phyloP scores from a whole-genome alignment of 2,329 filamentous ascomycete genomes.

The Cercospora canescens region DNA sequence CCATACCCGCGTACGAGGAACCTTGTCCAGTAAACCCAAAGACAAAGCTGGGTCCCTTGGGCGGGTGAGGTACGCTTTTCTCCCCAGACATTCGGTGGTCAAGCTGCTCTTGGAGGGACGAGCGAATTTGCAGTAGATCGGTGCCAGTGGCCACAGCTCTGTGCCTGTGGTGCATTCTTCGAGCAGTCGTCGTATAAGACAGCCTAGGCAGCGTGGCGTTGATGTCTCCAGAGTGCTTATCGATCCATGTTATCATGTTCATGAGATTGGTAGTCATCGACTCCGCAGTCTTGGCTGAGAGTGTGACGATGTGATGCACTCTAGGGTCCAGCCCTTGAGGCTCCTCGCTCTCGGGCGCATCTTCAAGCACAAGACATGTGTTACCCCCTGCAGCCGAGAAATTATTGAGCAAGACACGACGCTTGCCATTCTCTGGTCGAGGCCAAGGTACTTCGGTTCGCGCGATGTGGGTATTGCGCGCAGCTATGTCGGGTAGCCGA shows the following conservation, averaged over 20 bases:
- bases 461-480: conserved; percentile 59
- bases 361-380: conserved; percentile 65
- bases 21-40: conserved; percentile 46
- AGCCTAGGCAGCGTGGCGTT: conserved; percentile 9
- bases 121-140: conserved; percentile 1
- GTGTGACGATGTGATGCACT: conserved; percentile 55
- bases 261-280: conserved; percentile 55
- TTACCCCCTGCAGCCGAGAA: conserved; percentile 73
- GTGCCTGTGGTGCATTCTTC: conserved; percentile 27
- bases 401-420: conserved; percentile 61
- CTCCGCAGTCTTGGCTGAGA: conserved; percentile 56
- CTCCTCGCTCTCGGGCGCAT: conserved; percentile 49
- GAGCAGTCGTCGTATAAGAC: conserved; percentile 32
- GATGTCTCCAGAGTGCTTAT: not conserved
- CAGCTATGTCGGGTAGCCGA: conserved; percentile 58
- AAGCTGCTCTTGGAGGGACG: not conserved
- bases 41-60: conserved; percentile 28
- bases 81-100: not conserved
- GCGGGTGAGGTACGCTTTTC: conserved; percentile 2
- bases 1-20: conserved; percentile 29
- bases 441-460: conserved; percentile 49
- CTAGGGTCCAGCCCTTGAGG: conserved; percentile 42
- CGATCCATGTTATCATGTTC: conserved; percentile 10
- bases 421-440: conserved; percentile 28
- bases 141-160: conserved; percentile 14